Percentiles rank a stretch among this genome's conserved stretches.
phyloP scores from a whole-genome alignment of 2,329 filamentous ascomycete species.

The Talaromyces sp. region DNA sequence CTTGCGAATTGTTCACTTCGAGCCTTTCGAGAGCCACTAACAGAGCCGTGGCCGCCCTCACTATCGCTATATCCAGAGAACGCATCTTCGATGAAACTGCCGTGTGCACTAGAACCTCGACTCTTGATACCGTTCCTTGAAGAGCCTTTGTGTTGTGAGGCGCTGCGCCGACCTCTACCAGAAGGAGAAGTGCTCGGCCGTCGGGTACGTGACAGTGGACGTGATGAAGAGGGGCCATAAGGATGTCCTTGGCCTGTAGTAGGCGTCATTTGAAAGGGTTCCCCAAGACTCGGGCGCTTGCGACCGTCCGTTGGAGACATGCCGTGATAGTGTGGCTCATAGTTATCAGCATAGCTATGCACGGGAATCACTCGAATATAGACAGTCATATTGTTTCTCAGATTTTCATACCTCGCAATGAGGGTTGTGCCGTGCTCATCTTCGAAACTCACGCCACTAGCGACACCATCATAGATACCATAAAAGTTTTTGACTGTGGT shows the following conservation, averaged over 20 bases:
- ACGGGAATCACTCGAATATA: slow-evolving; percentile 78
- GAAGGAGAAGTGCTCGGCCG: slow-evolving; percentile 76
- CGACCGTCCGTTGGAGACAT: slow-evolving; percentile 52
- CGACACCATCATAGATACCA: slow-evolving; percentile 79
- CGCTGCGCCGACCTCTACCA: slow-evolving; percentile 70
- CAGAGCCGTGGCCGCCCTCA: slow-evolving; percentile 73
- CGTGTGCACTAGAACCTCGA: slow-evolving; percentile 59
- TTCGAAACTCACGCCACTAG: slow-evolving; percentile 89
- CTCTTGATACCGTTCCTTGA: slow-evolving; percentile 67
- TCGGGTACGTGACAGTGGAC: slow-evolving; percentile 67
- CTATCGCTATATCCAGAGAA: slow-evolving; percentile 80
- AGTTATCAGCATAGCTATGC: slow-evolving; percentile 50
- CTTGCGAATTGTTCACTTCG: slow-evolving; percentile 84
- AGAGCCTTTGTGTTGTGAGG: slow-evolving; percentile 70
- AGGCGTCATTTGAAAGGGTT: slow-evolving; percentile 63
- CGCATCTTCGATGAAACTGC: slow-evolving; percentile 65
- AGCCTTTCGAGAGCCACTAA: slow-evolving; percentile 66
- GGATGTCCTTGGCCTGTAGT: slow-evolving; percentile 50
- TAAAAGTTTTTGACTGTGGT: slow-evolving; percentile 99
- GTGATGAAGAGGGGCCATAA: slow-evolving; percentile 60
- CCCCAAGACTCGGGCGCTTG: slow-evolving; percentile 59
- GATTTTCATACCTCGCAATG: slow-evolving; percentile 95
- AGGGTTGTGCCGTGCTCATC: slow-evolving; percentile 84
- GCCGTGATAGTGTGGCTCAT: slow-evolving; percentile 45
- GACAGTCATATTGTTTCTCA: slow-evolving; percentile 85